These are phyloP conservation scores for Claviceps monticola DNA, from an alignment of 2,329 filamentous ascomycete genomes.

Conservation along the genomic window DNA sequence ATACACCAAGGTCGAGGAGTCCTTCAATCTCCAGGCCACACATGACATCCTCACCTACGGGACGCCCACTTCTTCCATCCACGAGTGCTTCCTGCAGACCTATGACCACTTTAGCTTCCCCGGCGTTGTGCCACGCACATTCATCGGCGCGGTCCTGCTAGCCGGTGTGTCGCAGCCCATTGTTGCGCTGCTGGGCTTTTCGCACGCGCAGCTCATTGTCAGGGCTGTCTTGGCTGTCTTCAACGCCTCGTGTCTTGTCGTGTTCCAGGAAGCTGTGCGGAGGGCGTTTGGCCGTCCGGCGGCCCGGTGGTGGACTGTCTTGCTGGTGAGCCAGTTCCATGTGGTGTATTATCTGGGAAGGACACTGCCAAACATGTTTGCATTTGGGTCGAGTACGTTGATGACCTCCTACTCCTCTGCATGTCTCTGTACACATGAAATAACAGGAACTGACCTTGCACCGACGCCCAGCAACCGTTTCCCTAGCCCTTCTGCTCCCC, in stretches of 20 bases:
- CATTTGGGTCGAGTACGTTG: slow-evolving; percentile 66
- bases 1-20: slow-evolving; percentile 96
- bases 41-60: slow-evolving; percentile 83
- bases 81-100: slow-evolving; percentile 37
- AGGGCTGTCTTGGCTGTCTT: slow-evolving; percentile 63
- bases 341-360: slow-evolving; percentile 83
- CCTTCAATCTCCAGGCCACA: slow-evolving; percentile 88
- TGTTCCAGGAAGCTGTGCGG: slow-evolving; percentile 50
- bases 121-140: slow-evolving; percentile 82
- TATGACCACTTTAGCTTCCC: slow-evolving; percentile 91
- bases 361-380: slow-evolving; percentile 92
- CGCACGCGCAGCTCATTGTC: slow-evolving; percentile 47
- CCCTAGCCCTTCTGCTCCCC: slow-evolving; percentile 35
- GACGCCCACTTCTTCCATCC: slow-evolving; percentile 37
- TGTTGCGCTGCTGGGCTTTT: slow-evolving; percentile 40
- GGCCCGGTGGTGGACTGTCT: slow-evolving; percentile 64
- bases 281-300: slow-evolving; percentile 53
- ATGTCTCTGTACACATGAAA: not conserved
- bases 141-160: slow-evolving; percentile 67
- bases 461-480: slow-evolving; percentile 44
- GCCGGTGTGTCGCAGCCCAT: slow-evolving; percentile 59
- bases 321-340: slow-evolving; percentile 82
- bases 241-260: slow-evolving; percentile 56
- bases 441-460: not conserved
- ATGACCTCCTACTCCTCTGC: not conserved